These are phyloP conservation scores for Lolium multiflorum DNA, from an alignment of 176 grass and related monocot genomes.

Conservation along the genomic window DNA sequence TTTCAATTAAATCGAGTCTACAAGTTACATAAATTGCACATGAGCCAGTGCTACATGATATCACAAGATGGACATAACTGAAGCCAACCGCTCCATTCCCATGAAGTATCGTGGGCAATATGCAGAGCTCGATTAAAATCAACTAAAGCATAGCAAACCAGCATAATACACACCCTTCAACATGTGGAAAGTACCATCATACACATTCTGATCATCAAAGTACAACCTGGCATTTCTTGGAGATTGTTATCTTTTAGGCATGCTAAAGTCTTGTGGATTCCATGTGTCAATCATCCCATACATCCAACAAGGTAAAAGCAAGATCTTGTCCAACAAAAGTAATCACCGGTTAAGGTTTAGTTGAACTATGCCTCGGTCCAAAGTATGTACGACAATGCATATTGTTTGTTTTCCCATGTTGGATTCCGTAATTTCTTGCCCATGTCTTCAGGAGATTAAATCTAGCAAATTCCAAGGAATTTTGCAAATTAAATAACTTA, in stretches of 20 bases:
- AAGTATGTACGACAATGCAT: slow-evolving; percentile 14
- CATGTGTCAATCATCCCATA: slow-evolving; percentile 46
- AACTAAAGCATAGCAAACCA: background rate
- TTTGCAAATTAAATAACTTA: slow-evolving; percentile 4
- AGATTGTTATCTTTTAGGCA: background rate
- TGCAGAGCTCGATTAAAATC: background rate
- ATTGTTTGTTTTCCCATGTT: slow-evolving; percentile 27
- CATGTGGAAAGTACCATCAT: background rate
- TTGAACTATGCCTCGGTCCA: background rate
- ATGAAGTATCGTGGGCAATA: background rate
- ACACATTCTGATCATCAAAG: background rate
- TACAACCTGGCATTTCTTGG: background rate
- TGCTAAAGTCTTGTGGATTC: slow-evolving; percentile 33
- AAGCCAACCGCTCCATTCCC: background rate
- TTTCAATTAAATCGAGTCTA: background rate
- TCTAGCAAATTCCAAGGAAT: background rate
- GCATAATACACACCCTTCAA: slow-evolving; percentile 21
- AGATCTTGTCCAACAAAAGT: slow-evolving; percentile 30
- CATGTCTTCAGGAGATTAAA: background rate
- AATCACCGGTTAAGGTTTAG: background rate
- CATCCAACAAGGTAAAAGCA: slow-evolving; percentile 14
- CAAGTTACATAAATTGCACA: background rate
- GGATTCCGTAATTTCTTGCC: background rate
- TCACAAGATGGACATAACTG: background rate
- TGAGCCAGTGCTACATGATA: background rate